Evolutionary conservation across 2,329 filamentous ascomycete species (phyloP).

Genomic region (Hypoxylon sp.): DNA sequence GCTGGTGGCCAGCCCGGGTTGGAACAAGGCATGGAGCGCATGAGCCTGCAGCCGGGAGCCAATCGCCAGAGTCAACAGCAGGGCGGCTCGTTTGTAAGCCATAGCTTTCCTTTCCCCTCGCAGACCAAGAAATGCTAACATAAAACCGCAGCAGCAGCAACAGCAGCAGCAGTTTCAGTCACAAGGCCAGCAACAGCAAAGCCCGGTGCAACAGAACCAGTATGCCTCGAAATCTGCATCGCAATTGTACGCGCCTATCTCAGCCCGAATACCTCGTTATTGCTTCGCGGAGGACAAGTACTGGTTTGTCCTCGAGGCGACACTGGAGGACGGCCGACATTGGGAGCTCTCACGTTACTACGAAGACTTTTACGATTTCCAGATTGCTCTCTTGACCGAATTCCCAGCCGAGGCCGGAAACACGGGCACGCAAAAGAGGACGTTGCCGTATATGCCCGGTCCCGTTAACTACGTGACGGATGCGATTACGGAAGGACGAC

Average conservation of each 20-base stretch:
- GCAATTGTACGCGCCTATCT: slow-evolving; percentile 76
- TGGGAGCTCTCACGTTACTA: slow-evolving; percentile 97
- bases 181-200: slow-evolving; percentile 50
- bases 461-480: slow-evolving; percentile 99
- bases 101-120: background rate
- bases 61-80: slow-evolving; percentile 59
- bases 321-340: slow-evolving; percentile 86
- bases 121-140: slow-evolving; percentile 29
- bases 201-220: slow-evolving; percentile 51
- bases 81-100: slow-evolving; percentile 38
- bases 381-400: slow-evolving; percentile 90
- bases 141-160: too few species aligned
- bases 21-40: slow-evolving; percentile 76
- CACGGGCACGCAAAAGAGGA: slow-evolving; percentile 77
- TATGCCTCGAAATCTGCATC: slow-evolving; percentile 53
- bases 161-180: slow-evolving; percentile 51
- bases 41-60: slow-evolving; percentile 71
- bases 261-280: slow-evolving; percentile 88
- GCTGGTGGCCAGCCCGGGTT: slow-evolving; percentile 61
- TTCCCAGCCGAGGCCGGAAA: slow-evolving; percentile 95
- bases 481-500: slow-evolving; percentile 89
- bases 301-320: slow-evolving; percentile 95
- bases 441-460: slow-evolving; percentile 95
- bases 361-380: slow-evolving; percentile 98
- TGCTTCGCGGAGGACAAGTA: slow-evolving; percentile 98